These are phyloP conservation scores for Cryoendolithus antarcticus DNA, from an alignment of 2,329 filamentous ascomycete species.

Conservation along the genomic window DNA sequence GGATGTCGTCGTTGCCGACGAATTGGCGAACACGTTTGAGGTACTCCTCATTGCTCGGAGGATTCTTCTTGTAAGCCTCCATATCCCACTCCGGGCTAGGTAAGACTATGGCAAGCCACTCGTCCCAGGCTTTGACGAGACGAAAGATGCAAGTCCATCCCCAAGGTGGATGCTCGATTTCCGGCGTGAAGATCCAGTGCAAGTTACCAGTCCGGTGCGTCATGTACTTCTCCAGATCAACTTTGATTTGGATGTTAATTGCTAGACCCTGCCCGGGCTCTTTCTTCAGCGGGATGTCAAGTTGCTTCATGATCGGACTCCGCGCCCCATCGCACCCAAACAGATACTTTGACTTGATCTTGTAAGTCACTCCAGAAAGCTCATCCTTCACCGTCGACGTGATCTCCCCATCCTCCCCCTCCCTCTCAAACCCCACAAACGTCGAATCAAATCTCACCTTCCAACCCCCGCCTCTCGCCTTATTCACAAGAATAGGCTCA, in stretches of 20 bases:
- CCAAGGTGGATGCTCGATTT: conserved; percentile 37
- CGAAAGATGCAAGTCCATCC: conserved; percentile 39
- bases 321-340: conserved; percentile 47
- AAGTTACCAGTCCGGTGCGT: conserved; percentile 43
- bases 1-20: conserved; percentile 43
- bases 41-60: conserved; percentile 36
- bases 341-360: conserved; percentile 42
- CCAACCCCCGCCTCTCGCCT: conserved; percentile 27
- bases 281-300: conserved; percentile 35
- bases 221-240: conserved; percentile 40
- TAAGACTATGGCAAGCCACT: conserved; percentile 42
- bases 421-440: conserved; percentile 20
- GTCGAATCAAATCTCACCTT: conserved; percentile 28
- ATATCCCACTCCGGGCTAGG: conserved; percentile 28
- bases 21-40: conserved; percentile 34
- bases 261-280: conserved; percentile 35
- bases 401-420: conserved; percentile 14
- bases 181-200: conserved; percentile 47
- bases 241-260: conserved; percentile 37
- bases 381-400: conserved; percentile 26
- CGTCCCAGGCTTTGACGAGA: conserved; percentile 52
- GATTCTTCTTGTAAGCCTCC: conserved; percentile 18
- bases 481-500: conserved; percentile 26
- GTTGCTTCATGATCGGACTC: conserved; percentile 34
- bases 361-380: conserved; percentile 28